phyloP scores from a whole-genome alignment of 768 basidiomycete species.

The Cystoderma amianthinum region DNA sequence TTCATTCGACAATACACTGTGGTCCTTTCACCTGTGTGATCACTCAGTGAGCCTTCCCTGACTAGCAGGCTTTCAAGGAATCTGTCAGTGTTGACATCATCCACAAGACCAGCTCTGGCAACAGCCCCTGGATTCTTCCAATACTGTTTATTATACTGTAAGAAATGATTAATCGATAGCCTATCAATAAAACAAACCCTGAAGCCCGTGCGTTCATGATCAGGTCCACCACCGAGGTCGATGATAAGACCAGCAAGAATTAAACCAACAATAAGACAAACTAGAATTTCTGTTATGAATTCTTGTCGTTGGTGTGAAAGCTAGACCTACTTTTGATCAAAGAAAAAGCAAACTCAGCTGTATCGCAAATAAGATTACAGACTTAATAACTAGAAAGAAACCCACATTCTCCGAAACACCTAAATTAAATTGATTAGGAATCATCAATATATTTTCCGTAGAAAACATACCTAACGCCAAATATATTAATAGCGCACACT shows the following conservation, averaged over 20 bases:
- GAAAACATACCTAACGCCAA: constrained; percentile 60
- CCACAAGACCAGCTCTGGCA: constrained; percentile 33
- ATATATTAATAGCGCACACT: constrained; percentile 59
- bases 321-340: no score
- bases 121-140: constrained; percentile 71
- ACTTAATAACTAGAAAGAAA: neutral
- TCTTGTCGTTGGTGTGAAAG: no score
- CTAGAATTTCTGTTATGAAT: constrained; percentile 20
- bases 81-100: constrained; percentile 35
- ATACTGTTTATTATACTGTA: constrained; percentile 30
- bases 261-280: constrained; percentile 53
- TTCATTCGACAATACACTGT: no score
- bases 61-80: no score
- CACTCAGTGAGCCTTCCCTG: no score
- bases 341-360: no score
- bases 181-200: constrained; percentile 33
- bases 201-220: constrained; percentile 62
- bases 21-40: no score
- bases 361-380: no score
- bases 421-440: no score
- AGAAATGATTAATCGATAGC: neutral
- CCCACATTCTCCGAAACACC: constrained; percentile 61
- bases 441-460: no score
- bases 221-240: constrained; percentile 73
- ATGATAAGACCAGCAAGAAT: constrained; percentile 60